A percentile compares a stretch with the other conserved stretches of the same genome.
phyloP scores from a whole-genome alignment of 1,284 basidiomycete species.

The Xerocomus amazonicus region DNA sequence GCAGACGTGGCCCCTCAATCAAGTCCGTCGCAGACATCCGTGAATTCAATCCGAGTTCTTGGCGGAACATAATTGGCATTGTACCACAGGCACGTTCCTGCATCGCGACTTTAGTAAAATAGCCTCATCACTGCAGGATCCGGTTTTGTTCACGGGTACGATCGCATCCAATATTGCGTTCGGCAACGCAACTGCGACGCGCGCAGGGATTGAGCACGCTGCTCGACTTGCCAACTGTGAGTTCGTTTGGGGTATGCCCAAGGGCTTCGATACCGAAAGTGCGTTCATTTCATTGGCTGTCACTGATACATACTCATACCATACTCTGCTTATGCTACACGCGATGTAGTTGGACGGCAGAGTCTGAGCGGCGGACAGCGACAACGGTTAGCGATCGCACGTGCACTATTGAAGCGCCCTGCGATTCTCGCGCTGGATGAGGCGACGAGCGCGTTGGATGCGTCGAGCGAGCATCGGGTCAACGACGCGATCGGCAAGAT shows the following conservation, averaged over 20 bases:
- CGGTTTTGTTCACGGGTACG: conserved; percentile 80
- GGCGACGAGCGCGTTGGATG: conserved; percentile 83
- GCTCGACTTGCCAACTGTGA: conserved; percentile 93
- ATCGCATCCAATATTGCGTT: conserved; percentile 94
- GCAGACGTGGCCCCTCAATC: background rate
- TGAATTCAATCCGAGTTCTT: conserved; percentile 78
- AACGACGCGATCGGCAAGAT: conserved; percentile 92
- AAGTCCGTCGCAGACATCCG: conserved; percentile 60
- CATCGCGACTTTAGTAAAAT: too few relatives aligned
- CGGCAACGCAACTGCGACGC: conserved; percentile 70
- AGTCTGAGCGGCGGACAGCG: conserved; percentile 74
- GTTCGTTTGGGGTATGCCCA: conserved; percentile 89
- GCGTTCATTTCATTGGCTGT: conserved; percentile 9
- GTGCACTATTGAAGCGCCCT: conserved; percentile 83
- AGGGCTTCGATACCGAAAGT: conserved; percentile 79
- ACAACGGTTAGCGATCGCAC: conserved; percentile 75
- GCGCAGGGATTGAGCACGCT: conserved; percentile 83
- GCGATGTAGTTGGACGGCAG: conserved; percentile 57
- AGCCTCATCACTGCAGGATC: conserved; percentile 45
- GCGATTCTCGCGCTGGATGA: conserved; percentile 81
- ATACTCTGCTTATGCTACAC: conserved; percentile 6
- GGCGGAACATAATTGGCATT: conserved; percentile 84
- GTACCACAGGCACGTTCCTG: conserved; percentile 63
- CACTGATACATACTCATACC: conserved; percentile 16
- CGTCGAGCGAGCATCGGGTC: conserved; percentile 80